Evolutionary conservation across 768 basidiomycete genomes (phyloP), one percentile per base, ranked within the genome.

Genomic region (Boletus vermiculosoides): DNA sequence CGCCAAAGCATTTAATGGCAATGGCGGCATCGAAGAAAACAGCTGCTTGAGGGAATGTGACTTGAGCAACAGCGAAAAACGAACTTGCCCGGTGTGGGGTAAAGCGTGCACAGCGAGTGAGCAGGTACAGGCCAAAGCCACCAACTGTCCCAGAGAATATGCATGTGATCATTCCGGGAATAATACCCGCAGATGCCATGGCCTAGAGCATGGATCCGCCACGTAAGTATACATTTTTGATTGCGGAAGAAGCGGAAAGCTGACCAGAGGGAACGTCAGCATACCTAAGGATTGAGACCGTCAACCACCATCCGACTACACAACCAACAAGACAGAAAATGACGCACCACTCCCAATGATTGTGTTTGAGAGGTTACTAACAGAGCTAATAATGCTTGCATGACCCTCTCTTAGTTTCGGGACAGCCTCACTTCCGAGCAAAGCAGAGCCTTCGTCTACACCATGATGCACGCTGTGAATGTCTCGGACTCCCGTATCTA

Each of bases 1-100:
- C 96, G 20, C 96, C 96, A 68, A 97, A 97, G 71, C 96, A 98
- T 70, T 98, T 98, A 70, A 86, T 88, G 11, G 94, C 94, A 63
- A 98, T 94, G 13, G 95, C 96, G 4, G 86, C 86, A 71, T 98
- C 96, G 65, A 98, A 96, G 71, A 92, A 90, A 39, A 92, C 77
- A 0, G 89, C 90, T 0, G 89, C 91, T 44, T 80, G 84, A 3
- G 96, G 96, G 71, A 94, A 97, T 0, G 96, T 96, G 61, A 98
- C 75, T 68, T 89, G 82, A 1, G 90, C 81, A 20, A 95, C 76
- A 15, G 88, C 85, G 62, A 92, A 92, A 72, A 94, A 96, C 8
- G 91, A 93, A 18, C 92, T 78, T 13, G 79, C 82, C 45, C 94
- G 79, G 60, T 91, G 86, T 6, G 83, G 82, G 2, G 93, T 82